Conservation (phyloP, 1,284 basidiomycete genomes). For the Puccinia horiana region DNA sequence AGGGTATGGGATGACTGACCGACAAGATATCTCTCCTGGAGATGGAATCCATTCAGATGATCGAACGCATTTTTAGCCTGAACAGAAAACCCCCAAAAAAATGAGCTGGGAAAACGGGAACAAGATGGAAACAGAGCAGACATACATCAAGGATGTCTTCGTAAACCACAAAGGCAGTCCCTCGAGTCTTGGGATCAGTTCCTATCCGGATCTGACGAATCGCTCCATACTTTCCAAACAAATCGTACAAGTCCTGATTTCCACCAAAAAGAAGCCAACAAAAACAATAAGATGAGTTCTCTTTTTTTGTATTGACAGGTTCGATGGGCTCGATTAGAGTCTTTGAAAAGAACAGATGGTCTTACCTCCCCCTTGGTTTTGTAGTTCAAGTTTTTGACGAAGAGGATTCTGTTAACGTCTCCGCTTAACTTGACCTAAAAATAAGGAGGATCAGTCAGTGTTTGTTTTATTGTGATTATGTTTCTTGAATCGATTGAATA, state of each 20-base stretch:
- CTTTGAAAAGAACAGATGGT: background rate
- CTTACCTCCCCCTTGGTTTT: constrained; percentile 66
- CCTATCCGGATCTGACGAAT: constrained; percentile 94
- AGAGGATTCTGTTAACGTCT: constrained; percentile 56
- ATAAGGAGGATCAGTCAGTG: background rate
- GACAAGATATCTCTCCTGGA: constrained; percentile 91
- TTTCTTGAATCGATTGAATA: background rate
- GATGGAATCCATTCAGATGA: constrained; percentile 94
- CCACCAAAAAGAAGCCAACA: background rate
- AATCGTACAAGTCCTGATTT: constrained; percentile 86
- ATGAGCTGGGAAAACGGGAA: background rate
- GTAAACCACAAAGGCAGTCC: constrained; percentile 82
- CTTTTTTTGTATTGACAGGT: background rate
- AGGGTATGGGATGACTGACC: constrained; percentile 54
- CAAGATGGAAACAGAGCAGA: background rate
- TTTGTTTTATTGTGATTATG: background rate
- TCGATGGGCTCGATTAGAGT: background rate
- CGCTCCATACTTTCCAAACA: constrained; percentile 95
- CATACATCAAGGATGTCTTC: constrained; percentile 60
- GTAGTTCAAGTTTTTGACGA: constrained; percentile 77
- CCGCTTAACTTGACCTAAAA: constrained; percentile 53
- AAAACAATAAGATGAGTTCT: constrained; percentile 2
- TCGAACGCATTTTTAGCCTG: constrained; percentile 83
- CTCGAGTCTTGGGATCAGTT: constrained; percentile 85
- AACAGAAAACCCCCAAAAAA: constrained; percentile 37